Evolutionary conservation across 768 basidiomycete species (phyloP).

Genomic region (Lactarius evosmus): DNA sequence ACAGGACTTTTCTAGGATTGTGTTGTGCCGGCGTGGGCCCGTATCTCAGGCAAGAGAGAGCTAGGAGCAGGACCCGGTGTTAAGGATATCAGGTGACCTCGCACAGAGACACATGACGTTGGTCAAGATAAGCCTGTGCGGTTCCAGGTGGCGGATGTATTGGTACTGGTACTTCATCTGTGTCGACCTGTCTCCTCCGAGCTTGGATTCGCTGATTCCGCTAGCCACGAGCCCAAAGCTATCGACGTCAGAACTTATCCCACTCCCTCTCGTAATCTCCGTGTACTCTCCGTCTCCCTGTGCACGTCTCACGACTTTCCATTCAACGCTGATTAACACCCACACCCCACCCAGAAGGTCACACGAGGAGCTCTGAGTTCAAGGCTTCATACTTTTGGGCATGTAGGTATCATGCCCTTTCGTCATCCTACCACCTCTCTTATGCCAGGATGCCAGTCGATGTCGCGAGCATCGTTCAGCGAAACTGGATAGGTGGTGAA

Average conservation of each 20-base stretch:
- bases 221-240: constrained; percentile 12
- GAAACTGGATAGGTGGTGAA: too few relatives aligned
- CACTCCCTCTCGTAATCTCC: not conserved
- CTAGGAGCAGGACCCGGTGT: too few relatives aligned
- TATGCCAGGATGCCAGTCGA: too few relatives aligned
- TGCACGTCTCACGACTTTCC: constrained; percentile 59
- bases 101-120: not conserved
- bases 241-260: not conserved
- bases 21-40: not conserved
- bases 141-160: not conserved
- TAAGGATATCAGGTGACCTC: not conserved
- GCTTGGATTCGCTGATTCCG: constrained; percentile 3
- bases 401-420: too few relatives aligned
- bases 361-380: too few relatives aligned
- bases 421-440: too few relatives aligned
- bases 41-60: not conserved
- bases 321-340: constrained; percentile 96
- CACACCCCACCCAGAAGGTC: constrained; percentile 95
- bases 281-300: constrained; percentile 3
- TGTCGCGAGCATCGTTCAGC: too few relatives aligned
- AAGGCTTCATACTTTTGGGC: too few relatives aligned
- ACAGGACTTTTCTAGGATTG: not conserved
- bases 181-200: constrained; percentile 14
- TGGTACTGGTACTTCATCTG: not conserved
- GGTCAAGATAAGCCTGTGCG: not conserved